These are phyloP conservation scores for Cyathus striatus DNA, from an alignment of 768 basidiomycete species.

Conservation along the genomic window DNA sequence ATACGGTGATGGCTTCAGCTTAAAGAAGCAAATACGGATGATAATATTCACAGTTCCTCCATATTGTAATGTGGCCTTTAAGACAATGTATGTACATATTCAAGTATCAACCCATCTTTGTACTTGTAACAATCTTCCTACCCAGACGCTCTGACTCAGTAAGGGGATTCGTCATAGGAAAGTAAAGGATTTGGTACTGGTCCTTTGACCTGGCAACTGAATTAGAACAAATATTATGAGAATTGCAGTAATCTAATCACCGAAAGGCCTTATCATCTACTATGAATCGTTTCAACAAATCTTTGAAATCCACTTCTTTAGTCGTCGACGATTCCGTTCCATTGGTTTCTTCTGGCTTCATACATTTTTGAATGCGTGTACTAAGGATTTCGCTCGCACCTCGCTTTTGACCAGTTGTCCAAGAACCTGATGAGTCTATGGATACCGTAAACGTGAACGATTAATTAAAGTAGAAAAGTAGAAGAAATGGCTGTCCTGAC, in stretches of 20 bases:
- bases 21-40: constrained; percentile 13
- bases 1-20: constrained; percentile 41
- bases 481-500: too few relatives aligned
- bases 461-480: too few relatives aligned
- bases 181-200: constrained; percentile 81
- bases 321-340: too few relatives aligned
- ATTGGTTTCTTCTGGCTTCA: too few relatives aligned
- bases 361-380: too few relatives aligned
- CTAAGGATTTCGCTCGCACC: too few relatives aligned
- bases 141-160: constrained; percentile 42
- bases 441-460: too few relatives aligned
- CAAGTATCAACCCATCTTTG: constrained; percentile 24
- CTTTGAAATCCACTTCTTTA: constrained; percentile 9
- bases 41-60: not conserved
- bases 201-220: constrained; percentile 38
- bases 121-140: constrained; percentile 52
- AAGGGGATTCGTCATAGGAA: constrained; percentile 66
- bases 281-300: constrained; percentile 42
- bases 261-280: constrained; percentile 33
- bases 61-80: not conserved
- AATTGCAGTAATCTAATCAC: constrained; percentile 30
- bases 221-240: not conserved
- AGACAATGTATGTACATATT: not conserved
- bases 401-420: too few relatives aligned
- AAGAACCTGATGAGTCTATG: too few relatives aligned